phyloP scores from a whole-genome alignment of 192 early-diverging fungal genomes.

The Coemansia sp. region DNA sequence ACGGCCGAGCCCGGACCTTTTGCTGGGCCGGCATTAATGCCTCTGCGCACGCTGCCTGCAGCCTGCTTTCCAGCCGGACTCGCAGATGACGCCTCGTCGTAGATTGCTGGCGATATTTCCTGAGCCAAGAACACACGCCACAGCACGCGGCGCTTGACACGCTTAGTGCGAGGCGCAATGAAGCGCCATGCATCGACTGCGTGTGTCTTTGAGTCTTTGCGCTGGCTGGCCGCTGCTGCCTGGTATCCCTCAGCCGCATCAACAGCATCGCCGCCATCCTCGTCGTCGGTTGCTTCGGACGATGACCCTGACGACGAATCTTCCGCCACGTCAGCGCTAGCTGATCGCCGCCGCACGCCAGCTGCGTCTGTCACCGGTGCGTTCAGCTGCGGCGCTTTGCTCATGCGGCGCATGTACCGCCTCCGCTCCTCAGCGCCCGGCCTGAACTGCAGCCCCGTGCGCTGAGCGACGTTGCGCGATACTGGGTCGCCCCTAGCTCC shows the following conservation, averaged over 20 bases:
- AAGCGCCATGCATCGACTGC: conserved; percentile 55
- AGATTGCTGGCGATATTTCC: conserved; percentile 39
- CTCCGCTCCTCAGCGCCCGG: conserved; percentile 53
- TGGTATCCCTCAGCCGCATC: conserved; percentile 18
- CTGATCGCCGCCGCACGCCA: conserved; percentile 14
- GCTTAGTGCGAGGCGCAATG: conserved; percentile 45
- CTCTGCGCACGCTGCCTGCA: conserved; percentile 20
- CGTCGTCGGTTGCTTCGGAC: conserved; percentile 2
- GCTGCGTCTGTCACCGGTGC: neutral
- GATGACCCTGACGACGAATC: neutral
- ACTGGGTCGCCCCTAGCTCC: conserved; percentile 39
- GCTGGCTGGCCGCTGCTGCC: conserved; percentile 26
- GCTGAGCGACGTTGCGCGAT: conserved; percentile 50
- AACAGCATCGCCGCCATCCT: conserved; percentile 1
- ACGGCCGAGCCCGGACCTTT: conserved; percentile 54
- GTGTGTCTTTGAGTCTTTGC: conserved; percentile 19
- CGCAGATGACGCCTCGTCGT: conserved; percentile 26
- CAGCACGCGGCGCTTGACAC: conserved; percentile 53
- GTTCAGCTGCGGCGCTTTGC: conserved; percentile 54
- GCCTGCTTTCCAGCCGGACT: conserved; percentile 6
- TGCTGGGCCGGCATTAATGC: conserved; percentile 24
- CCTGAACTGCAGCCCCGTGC: conserved; percentile 46
- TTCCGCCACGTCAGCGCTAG: conserved; percentile 5
- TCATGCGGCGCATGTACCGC: conserved; percentile 46
- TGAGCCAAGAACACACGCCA: conserved; percentile 58